Evolutionary conservation across 495 filamentous ascomycete genomes (phyloP).

Genomic region (Choiromyces venosus): DNA sequence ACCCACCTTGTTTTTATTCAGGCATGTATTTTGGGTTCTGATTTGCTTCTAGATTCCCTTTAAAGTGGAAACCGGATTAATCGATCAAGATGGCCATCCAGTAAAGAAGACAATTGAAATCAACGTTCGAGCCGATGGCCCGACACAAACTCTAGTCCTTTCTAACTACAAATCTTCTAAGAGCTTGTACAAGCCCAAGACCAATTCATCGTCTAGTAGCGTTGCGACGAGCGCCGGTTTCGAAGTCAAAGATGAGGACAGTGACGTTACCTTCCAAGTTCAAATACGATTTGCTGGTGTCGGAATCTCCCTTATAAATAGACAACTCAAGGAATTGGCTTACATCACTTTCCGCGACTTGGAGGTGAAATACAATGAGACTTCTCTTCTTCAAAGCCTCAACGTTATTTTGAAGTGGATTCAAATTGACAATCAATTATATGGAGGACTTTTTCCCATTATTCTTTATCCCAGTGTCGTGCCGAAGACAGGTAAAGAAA

Average conservation of each 20-base stretch:
- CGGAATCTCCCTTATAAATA: conserved; percentile 88
- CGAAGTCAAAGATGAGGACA: conserved; percentile 87
- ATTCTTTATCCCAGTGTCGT: conserved; percentile 97
- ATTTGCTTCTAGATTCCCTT: conserved; percentile 24
- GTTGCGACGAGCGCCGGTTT: conserved; percentile 58
- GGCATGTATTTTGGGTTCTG: not conserved
- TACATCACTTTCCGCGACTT: conserved; percentile 93
- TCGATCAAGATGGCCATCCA: conserved; percentile 36
- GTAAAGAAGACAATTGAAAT: conserved; percentile 84
- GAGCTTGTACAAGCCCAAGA: conserved; percentile 87
- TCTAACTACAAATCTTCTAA: conserved; percentile 93
- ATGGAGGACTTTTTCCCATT: conserved; percentile 96
- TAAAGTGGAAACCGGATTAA: conserved; percentile 46
- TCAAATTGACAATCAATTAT: conserved; percentile 97
- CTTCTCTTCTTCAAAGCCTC: conserved; percentile 83
- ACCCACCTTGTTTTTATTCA: not conserved
- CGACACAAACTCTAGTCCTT: conserved; percentile 85
- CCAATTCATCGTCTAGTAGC: conserved; percentile 51
- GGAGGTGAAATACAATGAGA: conserved; percentile 84
- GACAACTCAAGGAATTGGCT: conserved; percentile 81
- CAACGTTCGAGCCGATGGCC: conserved; percentile 89
- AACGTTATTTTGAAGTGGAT: conserved; percentile 93
- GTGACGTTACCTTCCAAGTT: conserved; percentile 77
- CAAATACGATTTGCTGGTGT: conserved; percentile 83
- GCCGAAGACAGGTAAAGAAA: conserved; percentile 93